phyloP scores from a whole-genome alignment of 805 yeast genomes.

The Saccharomycopsis olivae region DNA sequence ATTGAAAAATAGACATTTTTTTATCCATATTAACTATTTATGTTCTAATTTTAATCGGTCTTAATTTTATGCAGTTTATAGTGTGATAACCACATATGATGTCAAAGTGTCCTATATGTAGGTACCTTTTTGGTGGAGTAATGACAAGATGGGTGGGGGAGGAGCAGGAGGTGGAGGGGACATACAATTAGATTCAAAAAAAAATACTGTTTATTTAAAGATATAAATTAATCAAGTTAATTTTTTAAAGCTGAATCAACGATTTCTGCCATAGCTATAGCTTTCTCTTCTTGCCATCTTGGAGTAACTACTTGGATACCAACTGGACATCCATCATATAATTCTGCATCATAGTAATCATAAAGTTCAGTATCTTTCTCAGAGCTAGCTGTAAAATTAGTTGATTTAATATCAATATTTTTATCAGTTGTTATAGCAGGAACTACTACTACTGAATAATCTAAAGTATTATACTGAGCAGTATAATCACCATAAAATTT shows the following conservation, averaged over 20 bases:
- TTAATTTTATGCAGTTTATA: too few relatives aligned
- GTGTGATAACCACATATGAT: too few relatives aligned
- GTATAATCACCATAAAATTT: slow-evolving; percentile 32
- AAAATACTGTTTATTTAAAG: too few relatives aligned
- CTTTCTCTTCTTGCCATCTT: slow-evolving; percentile 50
- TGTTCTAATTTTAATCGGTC: too few relatives aligned
- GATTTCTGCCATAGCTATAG: slow-evolving; percentile 29
- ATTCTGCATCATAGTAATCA: slow-evolving; percentile 36
- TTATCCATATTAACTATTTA: too few relatives aligned
- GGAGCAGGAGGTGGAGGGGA: too few relatives aligned
- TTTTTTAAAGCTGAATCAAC: slow-evolving; percentile 5
- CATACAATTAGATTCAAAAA: too few relatives aligned
- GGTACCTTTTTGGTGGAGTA: too few relatives aligned
- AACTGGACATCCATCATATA: slow-evolving; percentile 42
- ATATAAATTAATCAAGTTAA: too few relatives aligned
- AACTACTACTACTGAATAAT: slow-evolving; percentile 31
- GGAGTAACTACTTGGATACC: slow-evolving; percentile 44
- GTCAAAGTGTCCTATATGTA: too few relatives aligned
- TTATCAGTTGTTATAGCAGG: slow-evolving; percentile 35
- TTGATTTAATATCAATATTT: slow-evolving; percentile 20
- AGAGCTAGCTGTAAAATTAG: slow-evolving; percentile 22
- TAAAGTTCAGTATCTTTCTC: slow-evolving; percentile 25
- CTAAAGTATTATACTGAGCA: slow-evolving; percentile 30
- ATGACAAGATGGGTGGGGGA: too few relatives aligned
- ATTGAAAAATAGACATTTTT: too few relatives aligned